Evolutionary conservation across 2,329 filamentous ascomycete species (phyloP).

Genomic region (Aureobasidium mangrovei): DNA sequence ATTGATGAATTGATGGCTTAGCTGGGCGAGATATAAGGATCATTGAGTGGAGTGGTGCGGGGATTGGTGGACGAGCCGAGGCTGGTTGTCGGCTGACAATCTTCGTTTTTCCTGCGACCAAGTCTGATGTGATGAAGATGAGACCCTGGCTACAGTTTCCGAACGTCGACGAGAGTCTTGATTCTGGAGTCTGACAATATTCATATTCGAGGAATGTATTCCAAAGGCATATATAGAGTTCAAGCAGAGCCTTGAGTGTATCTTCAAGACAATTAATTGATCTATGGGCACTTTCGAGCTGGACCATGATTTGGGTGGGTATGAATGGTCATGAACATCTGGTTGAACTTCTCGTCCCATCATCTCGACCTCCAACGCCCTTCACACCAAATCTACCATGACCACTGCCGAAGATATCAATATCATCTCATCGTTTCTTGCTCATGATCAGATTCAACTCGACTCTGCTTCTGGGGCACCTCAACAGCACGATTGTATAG

Average conservation of each 20-base stretch:
- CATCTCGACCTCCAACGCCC: too few relatives aligned
- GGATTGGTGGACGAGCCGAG: conserved; percentile 2
- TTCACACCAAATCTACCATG: background rate
- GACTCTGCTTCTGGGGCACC: background rate
- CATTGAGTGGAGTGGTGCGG: background rate
- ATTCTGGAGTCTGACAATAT: background rate
- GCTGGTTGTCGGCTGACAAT: background rate
- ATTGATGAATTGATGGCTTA: background rate
- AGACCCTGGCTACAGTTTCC: too few relatives aligned
- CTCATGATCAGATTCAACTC: conserved; percentile 22
- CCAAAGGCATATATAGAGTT: too few relatives aligned
- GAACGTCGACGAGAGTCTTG: too few relatives aligned
- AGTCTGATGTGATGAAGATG: too few relatives aligned
- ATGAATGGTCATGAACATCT: too few relatives aligned
- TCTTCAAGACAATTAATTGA: too few relatives aligned
- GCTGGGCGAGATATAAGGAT: background rate
- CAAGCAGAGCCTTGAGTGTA: too few relatives aligned
- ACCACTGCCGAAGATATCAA: conserved; percentile 23
- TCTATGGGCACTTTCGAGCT: too few relatives aligned
- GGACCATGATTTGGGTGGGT: too few relatives aligned
- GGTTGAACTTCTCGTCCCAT: background rate
- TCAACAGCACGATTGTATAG: conserved; percentile 26
- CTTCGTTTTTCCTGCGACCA: too few relatives aligned
- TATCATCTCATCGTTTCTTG: conserved; percentile 24
- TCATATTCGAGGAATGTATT: too few relatives aligned